A percentile compares a stretch with the other conserved stretches of the same genome.
Evolutionary conservation across 2,329 filamentous ascomycete genomes (phyloP).

Genomic region (Didymella pomorum): DNA sequence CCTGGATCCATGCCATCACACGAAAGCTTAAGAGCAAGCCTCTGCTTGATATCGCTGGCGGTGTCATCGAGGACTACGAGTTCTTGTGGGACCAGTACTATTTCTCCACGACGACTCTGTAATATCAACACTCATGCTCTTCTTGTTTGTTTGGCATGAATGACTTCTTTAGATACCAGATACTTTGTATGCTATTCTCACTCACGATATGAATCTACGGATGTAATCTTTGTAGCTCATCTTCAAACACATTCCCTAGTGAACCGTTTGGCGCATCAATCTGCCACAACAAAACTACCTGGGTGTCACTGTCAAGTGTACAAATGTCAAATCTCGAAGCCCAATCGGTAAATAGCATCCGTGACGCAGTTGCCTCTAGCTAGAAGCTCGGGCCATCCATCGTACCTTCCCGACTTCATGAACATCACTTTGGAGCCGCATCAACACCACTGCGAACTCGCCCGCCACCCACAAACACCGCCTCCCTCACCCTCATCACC

Average conservation of each 20-base stretch:
- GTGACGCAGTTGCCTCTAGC: slow-evolving; percentile 36
- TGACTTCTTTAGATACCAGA: slow-evolving; percentile 34
- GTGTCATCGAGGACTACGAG: slow-evolving; percentile 93
- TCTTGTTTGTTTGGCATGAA: slow-evolving; percentile 1
- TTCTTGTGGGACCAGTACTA: slow-evolving; percentile 99
- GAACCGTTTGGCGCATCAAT: too few species aligned
- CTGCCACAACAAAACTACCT: neutral
- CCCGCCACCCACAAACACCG: slow-evolving; percentile 27
- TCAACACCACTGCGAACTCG: slow-evolving; percentile 37
- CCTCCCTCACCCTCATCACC: slow-evolving; percentile 11
- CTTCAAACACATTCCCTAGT: too few species aligned
- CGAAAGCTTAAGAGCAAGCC: slow-evolving; percentile 74
- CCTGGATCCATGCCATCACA: slow-evolving; percentile 73
- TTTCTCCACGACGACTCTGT: slow-evolving; percentile 73
- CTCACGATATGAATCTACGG: slow-evolving; percentile 1
- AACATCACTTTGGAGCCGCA: slow-evolving; percentile 46
- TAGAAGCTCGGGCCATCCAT: slow-evolving; percentile 24
- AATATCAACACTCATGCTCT: slow-evolving; percentile 10
- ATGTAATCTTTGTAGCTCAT: neutral
- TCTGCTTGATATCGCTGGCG: slow-evolving; percentile 80
- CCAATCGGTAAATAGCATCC: neutral
- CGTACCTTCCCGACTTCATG: slow-evolving; percentile 40
- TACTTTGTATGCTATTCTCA: slow-evolving; percentile 16
- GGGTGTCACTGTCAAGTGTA: too few species aligned
- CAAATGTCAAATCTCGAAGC: neutral